Conservation (phyloP, 1,284 basidiomycete species). For the Papiliotrema nemorosa region DNA sequence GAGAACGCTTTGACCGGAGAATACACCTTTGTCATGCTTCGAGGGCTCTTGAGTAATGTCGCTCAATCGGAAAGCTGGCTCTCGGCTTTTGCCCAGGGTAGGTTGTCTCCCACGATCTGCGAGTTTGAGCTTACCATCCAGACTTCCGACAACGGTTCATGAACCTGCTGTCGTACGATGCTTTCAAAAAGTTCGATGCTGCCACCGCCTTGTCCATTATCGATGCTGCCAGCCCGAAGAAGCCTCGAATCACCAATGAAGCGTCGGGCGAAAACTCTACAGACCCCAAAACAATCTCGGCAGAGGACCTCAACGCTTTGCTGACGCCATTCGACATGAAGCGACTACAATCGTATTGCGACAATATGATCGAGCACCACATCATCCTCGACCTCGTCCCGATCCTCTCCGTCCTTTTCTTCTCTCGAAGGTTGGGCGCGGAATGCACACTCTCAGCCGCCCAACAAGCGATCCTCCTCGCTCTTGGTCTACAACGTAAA, state of each 20-base stretch:
- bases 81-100: slow-evolving; percentile 82
- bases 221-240: slow-evolving; percentile 67
- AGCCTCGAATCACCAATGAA: slow-evolving; percentile 36
- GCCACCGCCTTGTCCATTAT: slow-evolving; percentile 82
- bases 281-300: slow-evolving; percentile 51
- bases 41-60: slow-evolving; percentile 61
- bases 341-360: slow-evolving; percentile 89
- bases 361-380: slow-evolving; percentile 95
- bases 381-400: slow-evolving; percentile 92
- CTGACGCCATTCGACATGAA: slow-evolving; percentile 94
- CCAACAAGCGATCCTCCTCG: slow-evolving; percentile 82
- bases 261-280: slow-evolving; percentile 2
- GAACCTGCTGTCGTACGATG: slow-evolving; percentile 79
- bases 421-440: slow-evolving; percentile 64
- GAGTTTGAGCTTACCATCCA: slow-evolving; percentile 37
- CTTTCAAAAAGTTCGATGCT: slow-evolving; percentile 85
- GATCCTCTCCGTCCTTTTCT: slow-evolving; percentile 73
- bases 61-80: slow-evolving; percentile 68
- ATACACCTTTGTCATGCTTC: slow-evolving; percentile 92
- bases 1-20: slow-evolving; percentile 94
- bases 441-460: slow-evolving; percentile 71
- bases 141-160: slow-evolving; percentile 92
- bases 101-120: slow-evolving; percentile 18
- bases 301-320: slow-evolving; percentile 67
- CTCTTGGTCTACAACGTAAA: slow-evolving; percentile 88